Evolutionary conservation across 768 basidiomycete species (phyloP).

Genomic region (Sporobolomyces pararoseus): DNA sequence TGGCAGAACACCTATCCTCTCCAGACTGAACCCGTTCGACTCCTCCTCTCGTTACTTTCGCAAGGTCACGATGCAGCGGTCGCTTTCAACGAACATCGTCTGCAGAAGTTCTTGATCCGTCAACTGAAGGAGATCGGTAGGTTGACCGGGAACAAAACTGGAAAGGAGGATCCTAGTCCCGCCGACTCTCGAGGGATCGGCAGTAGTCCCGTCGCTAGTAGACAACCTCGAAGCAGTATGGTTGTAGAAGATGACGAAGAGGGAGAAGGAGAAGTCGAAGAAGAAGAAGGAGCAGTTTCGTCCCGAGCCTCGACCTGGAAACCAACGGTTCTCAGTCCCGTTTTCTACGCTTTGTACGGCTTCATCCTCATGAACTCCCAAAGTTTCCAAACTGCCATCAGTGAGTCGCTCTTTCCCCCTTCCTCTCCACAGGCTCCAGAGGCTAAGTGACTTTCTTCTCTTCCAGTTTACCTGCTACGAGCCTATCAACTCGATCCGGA

Average conservation of each 20-base stretch:
- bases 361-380: constrained; percentile 76
- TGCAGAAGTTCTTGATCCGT: constrained; percentile 79
- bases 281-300: background rate
- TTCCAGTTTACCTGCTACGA: constrained; percentile 76
- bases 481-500: constrained; percentile 79
- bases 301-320: constrained; percentile 43
- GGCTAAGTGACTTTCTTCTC: too few species aligned
- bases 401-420: constrained; percentile 52
- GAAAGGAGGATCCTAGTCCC: background rate
- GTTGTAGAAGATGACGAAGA: constrained; percentile 14
- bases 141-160: background rate
- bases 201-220: constrained; percentile 16
- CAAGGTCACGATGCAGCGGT: constrained; percentile 68
- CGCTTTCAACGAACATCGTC: constrained; percentile 68
- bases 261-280: constrained; percentile 48
- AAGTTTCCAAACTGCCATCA: constrained; percentile 85
- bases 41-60: constrained; percentile 68
- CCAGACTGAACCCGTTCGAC: constrained; percentile 76
- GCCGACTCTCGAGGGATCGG: too few species aligned
- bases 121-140: constrained; percentile 51
- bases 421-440: background rate
- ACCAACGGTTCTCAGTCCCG: constrained; percentile 66
- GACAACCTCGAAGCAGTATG: background rate
- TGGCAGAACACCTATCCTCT: constrained; percentile 73
- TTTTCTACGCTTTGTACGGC: constrained; percentile 71